These are phyloP conservation scores for Sporothrix variecibatus DNA, from an alignment of 2,329 filamentous ascomycete genomes.

Conservation along the genomic window DNA sequence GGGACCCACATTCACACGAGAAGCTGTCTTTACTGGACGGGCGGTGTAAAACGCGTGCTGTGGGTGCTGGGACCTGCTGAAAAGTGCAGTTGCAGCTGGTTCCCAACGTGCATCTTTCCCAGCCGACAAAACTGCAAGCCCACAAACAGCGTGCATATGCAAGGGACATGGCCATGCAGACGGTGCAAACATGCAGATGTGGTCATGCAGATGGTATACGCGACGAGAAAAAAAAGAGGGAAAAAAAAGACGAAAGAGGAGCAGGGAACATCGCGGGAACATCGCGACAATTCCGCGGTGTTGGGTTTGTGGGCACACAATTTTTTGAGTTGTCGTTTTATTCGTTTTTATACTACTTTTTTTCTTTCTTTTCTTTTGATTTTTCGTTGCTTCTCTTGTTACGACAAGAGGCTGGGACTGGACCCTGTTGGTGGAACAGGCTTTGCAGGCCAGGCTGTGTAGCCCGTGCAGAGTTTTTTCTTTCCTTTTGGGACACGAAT, in stretches of 20 bases:
- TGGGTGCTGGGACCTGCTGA: neutral
- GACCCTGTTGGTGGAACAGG: neutral
- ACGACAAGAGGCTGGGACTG: neutral
- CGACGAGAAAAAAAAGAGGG: neutral
- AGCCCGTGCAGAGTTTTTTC: slow-evolving; percentile 20
- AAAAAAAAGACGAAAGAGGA: neutral
- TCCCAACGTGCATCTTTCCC: neutral
- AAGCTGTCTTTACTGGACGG: neutral
- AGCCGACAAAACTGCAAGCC: neutral
- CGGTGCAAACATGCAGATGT: neutral
- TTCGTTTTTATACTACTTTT: neutral
- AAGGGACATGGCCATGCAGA: slow-evolving; percentile 1
- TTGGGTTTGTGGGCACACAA: neutral
- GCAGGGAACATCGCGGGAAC: neutral
- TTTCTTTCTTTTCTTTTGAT: neutral
- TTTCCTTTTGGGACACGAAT: slow-evolving; percentile 7
- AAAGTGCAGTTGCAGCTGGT: neutral
- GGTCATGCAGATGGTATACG: neutral
- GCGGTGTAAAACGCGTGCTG: neutral
- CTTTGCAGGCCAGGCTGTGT: neutral
- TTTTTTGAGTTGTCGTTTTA: neutral
- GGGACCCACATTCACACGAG: neutral
- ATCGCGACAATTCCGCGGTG: neutral
- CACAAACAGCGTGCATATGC: slow-evolving; percentile 7
- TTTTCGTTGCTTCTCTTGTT: neutral